Conservation (phyloP, 371 early-diverging fungal species). For the Circinella umbellata region DNA sequence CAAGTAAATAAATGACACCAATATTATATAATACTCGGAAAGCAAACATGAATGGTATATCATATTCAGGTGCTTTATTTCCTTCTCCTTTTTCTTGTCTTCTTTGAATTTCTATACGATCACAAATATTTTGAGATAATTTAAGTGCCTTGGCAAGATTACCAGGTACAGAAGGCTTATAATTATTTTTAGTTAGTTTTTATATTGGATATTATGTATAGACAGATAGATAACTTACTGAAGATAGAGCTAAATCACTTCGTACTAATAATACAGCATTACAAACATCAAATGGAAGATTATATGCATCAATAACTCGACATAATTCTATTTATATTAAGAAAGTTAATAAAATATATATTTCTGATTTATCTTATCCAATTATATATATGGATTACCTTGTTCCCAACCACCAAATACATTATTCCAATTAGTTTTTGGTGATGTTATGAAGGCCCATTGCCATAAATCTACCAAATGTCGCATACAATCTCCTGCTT, state of each 20-base stretch:
- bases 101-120: constrained; percentile 50
- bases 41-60: constrained; percentile 58
- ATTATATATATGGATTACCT: constrained; percentile 25
- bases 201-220: no score
- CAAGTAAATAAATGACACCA: constrained; percentile 51
- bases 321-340: constrained; percentile 26
- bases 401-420: constrained; percentile 38
- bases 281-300: constrained; percentile 48
- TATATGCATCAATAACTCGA: constrained; percentile 41
- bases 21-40: constrained; percentile 55
- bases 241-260: constrained; percentile 51
- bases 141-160: constrained; percentile 50
- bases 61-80: constrained; percentile 32
- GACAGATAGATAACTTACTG: constrained; percentile 21
- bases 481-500: constrained; percentile 47
- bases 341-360: background rate
- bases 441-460: constrained; percentile 33
- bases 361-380: no score
- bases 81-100: constrained; percentile 34
- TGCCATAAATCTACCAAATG: constrained; percentile 48
- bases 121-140: constrained; percentile 50
- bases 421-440: constrained; percentile 29
- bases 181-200: no score
- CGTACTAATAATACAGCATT: constrained; percentile 46
- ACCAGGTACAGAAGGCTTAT: constrained; percentile 46